Conservation (phyloP, 441 rosid genomes). For the Pelargonium citronellum region DNA sequence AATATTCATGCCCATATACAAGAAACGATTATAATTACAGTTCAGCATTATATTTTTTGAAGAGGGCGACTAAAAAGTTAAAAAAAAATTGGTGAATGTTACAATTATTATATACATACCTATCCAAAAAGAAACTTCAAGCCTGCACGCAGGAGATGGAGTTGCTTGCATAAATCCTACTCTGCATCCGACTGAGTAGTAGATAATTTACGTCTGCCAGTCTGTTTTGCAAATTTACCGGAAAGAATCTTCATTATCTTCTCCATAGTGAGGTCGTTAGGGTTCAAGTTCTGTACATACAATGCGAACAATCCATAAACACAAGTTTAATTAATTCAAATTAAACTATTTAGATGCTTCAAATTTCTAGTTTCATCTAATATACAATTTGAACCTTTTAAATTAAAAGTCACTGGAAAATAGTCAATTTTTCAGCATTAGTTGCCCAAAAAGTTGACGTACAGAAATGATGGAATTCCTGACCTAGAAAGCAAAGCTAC, state of each 20-base stretch:
- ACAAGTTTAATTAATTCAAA: neutral
- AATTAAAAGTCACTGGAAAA: no score
- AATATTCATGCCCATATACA: neutral
- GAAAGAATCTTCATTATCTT: neutral
- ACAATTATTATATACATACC: conserved; percentile 1
- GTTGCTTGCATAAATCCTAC: no score
- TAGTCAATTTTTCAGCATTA: no score
- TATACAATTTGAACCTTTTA: neutral
- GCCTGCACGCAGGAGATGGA: neutral
- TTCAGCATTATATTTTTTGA: no score
- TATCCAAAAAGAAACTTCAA: neutral
- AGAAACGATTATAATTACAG: no score
- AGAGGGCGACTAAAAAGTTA: neutral
- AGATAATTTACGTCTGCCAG: neutral
- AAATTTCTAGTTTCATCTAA: neutral
- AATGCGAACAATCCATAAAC: neutral
- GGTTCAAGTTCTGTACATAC: neutral
- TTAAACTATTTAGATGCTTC: neutral
- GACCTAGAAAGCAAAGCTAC: no score
- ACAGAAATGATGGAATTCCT: no score
- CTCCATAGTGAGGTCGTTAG: conserved; percentile 2
- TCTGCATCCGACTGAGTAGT: neutral
- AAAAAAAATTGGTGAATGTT: neutral
- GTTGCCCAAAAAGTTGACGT: no score
- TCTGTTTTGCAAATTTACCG: neutral